These are phyloP conservation scores for Emergomyces africanus DNA, from an alignment of 2,329 filamentous ascomycete species.

Conservation along the genomic window DNA sequence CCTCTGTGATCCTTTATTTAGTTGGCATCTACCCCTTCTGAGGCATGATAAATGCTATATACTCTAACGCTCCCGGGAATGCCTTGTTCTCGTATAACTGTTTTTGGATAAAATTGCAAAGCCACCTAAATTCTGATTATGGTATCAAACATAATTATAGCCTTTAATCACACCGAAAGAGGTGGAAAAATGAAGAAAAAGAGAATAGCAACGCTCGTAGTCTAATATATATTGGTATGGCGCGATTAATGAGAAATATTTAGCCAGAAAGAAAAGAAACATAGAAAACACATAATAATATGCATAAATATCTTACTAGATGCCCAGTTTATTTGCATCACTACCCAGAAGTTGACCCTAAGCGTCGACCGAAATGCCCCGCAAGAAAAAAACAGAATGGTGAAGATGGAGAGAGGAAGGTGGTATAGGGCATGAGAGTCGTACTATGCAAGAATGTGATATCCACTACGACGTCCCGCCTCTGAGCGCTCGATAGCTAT, in stretches of 20 bases:
- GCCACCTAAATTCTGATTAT: not conserved
- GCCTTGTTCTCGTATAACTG: not conserved
- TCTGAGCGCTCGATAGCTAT: not conserved
- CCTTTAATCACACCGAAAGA: not conserved
- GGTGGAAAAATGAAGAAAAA: not conserved
- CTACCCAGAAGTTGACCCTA: not conserved
- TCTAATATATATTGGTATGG: not conserved
- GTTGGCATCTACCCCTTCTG: not conserved
- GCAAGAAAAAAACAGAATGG: not conserved
- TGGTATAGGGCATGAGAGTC: constrained; percentile 6
- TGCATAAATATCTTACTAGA: not conserved
- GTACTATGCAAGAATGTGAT: constrained; percentile 23
- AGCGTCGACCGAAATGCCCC: not conserved
- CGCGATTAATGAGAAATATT: not conserved
- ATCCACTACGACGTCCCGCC: constrained; percentile 16
- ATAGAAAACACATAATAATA: not conserved
- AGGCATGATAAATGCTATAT: not conserved
- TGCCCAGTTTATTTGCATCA: not conserved
- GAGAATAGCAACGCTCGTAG: not conserved
- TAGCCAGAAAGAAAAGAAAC: not conserved
- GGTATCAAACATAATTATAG: not conserved
- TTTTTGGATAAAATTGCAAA: not conserved
- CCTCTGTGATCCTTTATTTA: not conserved
- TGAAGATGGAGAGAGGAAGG: not conserved
- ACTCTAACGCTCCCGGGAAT: not conserved